Percentiles rank a stretch among this genome's conserved stretches.
These are phyloP conservation scores for Astragalus membranaceus DNA, from an alignment of 306 rosid genomes.

Conservation along the genomic window DNA sequence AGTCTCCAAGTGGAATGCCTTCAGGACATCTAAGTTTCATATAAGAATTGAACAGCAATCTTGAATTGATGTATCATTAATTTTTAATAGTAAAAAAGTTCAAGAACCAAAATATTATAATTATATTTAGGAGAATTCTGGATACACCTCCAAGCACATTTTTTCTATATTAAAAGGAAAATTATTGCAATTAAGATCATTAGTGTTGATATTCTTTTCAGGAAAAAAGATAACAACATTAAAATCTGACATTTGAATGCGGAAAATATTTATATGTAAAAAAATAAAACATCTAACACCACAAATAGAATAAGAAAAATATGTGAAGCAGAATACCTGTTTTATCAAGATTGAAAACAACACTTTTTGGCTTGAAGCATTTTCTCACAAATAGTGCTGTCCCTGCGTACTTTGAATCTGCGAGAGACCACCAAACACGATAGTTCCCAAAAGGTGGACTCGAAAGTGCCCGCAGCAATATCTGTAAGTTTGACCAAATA, in stretches of 20 bases:
- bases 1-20: background rate
- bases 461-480: conserved; percentile 80
- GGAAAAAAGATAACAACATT: background rate
- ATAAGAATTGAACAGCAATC: background rate
- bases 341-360: conserved; percentile 83
- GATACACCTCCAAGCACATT: background rate
- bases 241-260: conserved; percentile 9
- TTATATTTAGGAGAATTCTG: background rate
- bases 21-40: background rate
- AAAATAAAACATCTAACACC: background rate
- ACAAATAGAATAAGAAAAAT: background rate
- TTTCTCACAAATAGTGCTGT: conserved; percentile 80
- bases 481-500: conserved; percentile 40
- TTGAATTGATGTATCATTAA: background rate
- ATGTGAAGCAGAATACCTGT: conserved; percentile 43
- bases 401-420: conserved; percentile 96
- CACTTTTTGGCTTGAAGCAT: conserved; percentile 69
- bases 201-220: background rate
- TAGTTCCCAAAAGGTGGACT: conserved; percentile 71
- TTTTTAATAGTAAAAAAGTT: background rate
- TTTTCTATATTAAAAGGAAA: background rate
- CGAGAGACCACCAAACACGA: conserved; percentile 94
- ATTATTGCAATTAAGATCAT: background rate
- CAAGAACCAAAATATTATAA: background rate
- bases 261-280: background rate